A percentile compares a stretch with the other conserved stretches of the same genome.
Evolutionary conservation across 306 rosid species (phyloP).

Genomic region (Urtica urens): DNA sequence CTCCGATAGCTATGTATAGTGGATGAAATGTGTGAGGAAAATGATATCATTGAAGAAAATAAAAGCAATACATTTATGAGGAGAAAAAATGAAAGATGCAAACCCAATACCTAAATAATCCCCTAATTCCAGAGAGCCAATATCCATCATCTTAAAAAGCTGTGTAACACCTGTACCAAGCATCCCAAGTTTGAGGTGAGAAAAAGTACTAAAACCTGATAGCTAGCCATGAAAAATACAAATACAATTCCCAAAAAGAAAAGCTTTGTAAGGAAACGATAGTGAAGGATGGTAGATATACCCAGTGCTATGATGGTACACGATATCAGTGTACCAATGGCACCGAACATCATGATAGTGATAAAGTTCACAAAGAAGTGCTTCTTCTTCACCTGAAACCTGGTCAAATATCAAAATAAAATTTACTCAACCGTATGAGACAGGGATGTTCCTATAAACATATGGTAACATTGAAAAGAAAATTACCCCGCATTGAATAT

Average conservation of each 20-base stretch:
- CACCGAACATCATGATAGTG: slow-evolving; percentile 78
- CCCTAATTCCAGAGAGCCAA: slow-evolving; percentile 56
- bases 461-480: no score
- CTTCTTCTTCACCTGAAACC: slow-evolving; percentile 99
- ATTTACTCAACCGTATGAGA: not conserved
- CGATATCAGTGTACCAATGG: slow-evolving; percentile 81
- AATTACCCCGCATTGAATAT: slow-evolving; percentile 94
- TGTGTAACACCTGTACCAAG: slow-evolving; percentile 55
- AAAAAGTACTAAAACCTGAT: not conserved
- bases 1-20: slow-evolving; percentile 67
- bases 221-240: not conserved
- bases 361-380: slow-evolving; percentile 80
- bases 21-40: not conserved
- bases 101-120: slow-evolving; percentile 58
- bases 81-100: slow-evolving; percentile 2
- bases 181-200: slow-evolving; percentile 17
- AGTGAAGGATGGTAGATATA: slow-evolving; percentile 23
- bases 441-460: not conserved
- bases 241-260: not conserved
- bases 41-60: slow-evolving; percentile 8
- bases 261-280: not conserved
- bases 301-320: slow-evolving; percentile 65
- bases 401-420: slow-evolving; percentile 29
- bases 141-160: slow-evolving; percentile 56
- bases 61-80: slow-evolving; percentile 7